A percentile compares a stretch with the other conserved stretches of the same genome.
These are phyloP conservation scores for Imleria badia DNA, from an alignment of 768 basidiomycete genomes.

Conservation along the genomic window DNA sequence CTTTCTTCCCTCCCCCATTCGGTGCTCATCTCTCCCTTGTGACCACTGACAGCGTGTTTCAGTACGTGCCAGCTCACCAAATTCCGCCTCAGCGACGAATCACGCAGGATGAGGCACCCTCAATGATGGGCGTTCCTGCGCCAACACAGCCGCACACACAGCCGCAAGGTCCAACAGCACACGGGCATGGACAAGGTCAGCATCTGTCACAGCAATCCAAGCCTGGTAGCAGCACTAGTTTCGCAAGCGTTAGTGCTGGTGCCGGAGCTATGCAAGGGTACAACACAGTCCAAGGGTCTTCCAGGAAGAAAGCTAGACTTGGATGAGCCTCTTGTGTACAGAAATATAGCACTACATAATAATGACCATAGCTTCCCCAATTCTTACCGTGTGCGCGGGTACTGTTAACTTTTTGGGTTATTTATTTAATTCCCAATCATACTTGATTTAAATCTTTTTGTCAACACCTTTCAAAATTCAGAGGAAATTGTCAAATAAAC, in stretches of 20 bases:
- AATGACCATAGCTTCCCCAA: no score
- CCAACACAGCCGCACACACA: slow-evolving; percentile 45
- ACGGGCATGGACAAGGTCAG: slow-evolving; percentile 48
- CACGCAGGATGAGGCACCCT: slow-evolving; percentile 89
- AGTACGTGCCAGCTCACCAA: slow-evolving; percentile 58
- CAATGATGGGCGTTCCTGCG: slow-evolving; percentile 69
- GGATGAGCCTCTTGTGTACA: slow-evolving; percentile 31
- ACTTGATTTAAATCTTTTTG: no score
- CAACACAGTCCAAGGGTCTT: slow-evolving; percentile 33
- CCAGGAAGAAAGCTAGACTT: slow-evolving; percentile 62
- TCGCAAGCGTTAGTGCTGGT: slow-evolving; percentile 62
- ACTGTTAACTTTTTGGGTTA: no score
- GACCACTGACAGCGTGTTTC: slow-evolving; percentile 61
- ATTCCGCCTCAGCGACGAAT: slow-evolving; percentile 86
- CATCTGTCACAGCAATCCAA: slow-evolving; percentile 41
- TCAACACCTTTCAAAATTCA: no score
- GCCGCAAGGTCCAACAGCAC: slow-evolving; percentile 43
- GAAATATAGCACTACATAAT: background rate
- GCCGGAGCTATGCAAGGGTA: slow-evolving; percentile 37
- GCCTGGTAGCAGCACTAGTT: slow-evolving; percentile 61
- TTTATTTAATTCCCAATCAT: no score
- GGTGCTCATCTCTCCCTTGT: slow-evolving; percentile 5
- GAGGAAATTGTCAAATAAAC: background rate
- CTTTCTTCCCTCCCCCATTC: background rate
- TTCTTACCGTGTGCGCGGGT: no score